Evolutionary conservation across 805 yeast species (phyloP), one percentile per base, ranked within the genome.

Genomic region (Yarrowia bubula): DNA sequence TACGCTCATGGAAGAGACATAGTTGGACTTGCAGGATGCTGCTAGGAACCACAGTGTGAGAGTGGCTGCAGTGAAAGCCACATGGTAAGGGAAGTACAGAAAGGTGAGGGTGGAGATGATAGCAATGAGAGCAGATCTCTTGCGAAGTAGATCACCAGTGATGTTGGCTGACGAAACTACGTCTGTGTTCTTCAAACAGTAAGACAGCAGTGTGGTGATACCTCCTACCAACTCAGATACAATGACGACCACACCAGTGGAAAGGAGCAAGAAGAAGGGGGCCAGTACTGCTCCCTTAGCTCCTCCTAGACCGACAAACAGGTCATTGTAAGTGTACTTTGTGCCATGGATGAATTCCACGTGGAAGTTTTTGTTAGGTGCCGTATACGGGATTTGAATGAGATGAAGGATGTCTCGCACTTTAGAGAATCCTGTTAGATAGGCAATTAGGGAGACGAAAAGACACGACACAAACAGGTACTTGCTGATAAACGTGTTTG

Each of bases 21-120:
- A 90, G 70, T 89, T 48, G 41, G 41, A 17, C 9, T 13, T 33
- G 31, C 66, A 37, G 33, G 39, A 64, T 3, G 87, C 53, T 37
- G 85, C 80, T 33, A 84, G 83, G 14, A 81, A 70, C 0, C 78
- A 69, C 72, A 90, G 96, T 1, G 88, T 81, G 9, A 85, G 28
- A 57, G 84, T 78, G 47, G 87, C 81, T 8, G 89, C 79, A 7
- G 84, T 76, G 70, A 82, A 90, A 1, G 90, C 92, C 72, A 91
- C 81, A 72, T 92, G 97, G 71, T 86, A 92, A 0, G 97, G 97
- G n/a, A 90, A 76, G 71, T 31, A 44, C 13, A 63, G 22, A 4
- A 46, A 15, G 11, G 37, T 64, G 14, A 35, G 17, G 5, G 35
- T 32, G 0, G 46, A 60, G 37, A 61, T 42, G 11, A 31, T 18